Conservation (phyloP, 768 basidiomycete species). For the Phlebiopsis gigantea region DNA sequence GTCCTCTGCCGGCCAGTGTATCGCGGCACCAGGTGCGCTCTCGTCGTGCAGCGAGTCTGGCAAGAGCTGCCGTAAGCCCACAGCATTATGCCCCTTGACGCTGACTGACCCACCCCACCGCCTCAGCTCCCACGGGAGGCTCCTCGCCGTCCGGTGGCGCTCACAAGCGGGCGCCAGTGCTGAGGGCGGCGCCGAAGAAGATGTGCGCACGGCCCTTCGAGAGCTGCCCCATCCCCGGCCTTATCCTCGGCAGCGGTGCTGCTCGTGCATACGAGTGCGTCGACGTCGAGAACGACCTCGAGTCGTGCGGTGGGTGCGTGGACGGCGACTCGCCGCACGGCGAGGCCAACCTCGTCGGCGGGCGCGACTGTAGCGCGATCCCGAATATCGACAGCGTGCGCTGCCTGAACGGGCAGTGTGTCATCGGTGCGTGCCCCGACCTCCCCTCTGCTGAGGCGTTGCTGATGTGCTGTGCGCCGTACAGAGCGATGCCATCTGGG, state of each 20-base stretch:
- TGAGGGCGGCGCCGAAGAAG: neutral
- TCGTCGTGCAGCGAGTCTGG: slow-evolving; percentile 8
- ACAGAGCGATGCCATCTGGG: neutral
- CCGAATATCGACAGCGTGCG: slow-evolving; percentile 34
- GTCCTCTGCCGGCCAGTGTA: slow-evolving; percentile 11
- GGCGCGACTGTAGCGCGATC: slow-evolving; percentile 40
- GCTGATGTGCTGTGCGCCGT: neutral
- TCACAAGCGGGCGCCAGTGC: neutral
- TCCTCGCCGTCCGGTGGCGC: slow-evolving; percentile 8
- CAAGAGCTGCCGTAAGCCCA: slow-evolving; percentile 16
- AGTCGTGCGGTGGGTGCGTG: slow-evolving; percentile 23
- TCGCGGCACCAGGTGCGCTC: slow-evolving; percentile 6
- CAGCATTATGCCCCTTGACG: neutral
- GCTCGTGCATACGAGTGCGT: slow-evolving; percentile 16
- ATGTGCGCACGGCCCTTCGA: slow-evolving; percentile 11
- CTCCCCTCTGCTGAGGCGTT: neutral
- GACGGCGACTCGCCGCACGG: slow-evolving; percentile 16
- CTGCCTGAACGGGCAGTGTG: slow-evolving; percentile 31
- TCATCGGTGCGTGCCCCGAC: slow-evolving; percentile 29
- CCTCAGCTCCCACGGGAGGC: slow-evolving; percentile 12
- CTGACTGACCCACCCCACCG: neutral
- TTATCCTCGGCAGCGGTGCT: slow-evolving; percentile 2
- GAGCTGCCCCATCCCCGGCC: slow-evolving; percentile 16
- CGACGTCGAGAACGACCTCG: slow-evolving; percentile 18
- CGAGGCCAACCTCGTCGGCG: slow-evolving; percentile 23